These are phyloP conservation scores for Taiozyma sp. DNA, from an alignment of 1,139 yeast species.

Conservation along the genomic window DNA sequence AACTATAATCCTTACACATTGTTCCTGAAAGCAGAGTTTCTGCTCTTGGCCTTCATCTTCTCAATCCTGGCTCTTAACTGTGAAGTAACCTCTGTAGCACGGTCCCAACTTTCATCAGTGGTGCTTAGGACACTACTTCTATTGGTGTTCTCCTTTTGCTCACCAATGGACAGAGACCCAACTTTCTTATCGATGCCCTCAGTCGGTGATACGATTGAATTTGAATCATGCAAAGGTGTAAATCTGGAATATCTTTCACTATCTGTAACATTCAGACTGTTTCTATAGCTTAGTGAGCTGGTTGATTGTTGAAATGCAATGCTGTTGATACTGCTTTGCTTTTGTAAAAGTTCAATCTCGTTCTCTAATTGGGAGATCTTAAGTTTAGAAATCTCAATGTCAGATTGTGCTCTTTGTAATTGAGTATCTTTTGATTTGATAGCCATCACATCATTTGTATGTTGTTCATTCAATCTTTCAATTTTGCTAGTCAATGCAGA, in stretches of 20 bases:
- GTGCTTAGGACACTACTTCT: constrained; percentile 24
- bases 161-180: constrained; percentile 19
- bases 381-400: constrained; percentile 49
- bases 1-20: background rate
- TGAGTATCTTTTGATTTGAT: constrained; percentile 67
- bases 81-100: constrained; percentile 87
- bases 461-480: constrained; percentile 41
- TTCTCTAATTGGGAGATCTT: constrained; percentile 49
- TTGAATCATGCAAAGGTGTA: constrained; percentile 20
- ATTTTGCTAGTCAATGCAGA: constrained; percentile 26
- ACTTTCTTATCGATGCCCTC: constrained; percentile 21
- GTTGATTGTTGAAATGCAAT: background rate
- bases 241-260: constrained; percentile 8
- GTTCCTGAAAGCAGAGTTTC: constrained; percentile 21
- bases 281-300: constrained; percentile 5
- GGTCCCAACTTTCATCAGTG: constrained; percentile 75
- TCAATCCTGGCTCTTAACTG: constrained; percentile 85
- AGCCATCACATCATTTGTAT: constrained; percentile 45
- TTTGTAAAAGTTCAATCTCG: constrained; percentile 42
- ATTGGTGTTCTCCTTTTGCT: constrained; percentile 18
- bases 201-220: constrained; percentile 9
- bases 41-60: constrained; percentile 73
- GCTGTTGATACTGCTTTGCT: constrained; percentile 13
- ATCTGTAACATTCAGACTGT: background rate
- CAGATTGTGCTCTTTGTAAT: constrained; percentile 52